Evolutionary conservation across 1,139 yeast species (phyloP), one percentile per base, ranked within the genome.

Genomic region (Hemisphaericaspora xylanilytica): DNA sequence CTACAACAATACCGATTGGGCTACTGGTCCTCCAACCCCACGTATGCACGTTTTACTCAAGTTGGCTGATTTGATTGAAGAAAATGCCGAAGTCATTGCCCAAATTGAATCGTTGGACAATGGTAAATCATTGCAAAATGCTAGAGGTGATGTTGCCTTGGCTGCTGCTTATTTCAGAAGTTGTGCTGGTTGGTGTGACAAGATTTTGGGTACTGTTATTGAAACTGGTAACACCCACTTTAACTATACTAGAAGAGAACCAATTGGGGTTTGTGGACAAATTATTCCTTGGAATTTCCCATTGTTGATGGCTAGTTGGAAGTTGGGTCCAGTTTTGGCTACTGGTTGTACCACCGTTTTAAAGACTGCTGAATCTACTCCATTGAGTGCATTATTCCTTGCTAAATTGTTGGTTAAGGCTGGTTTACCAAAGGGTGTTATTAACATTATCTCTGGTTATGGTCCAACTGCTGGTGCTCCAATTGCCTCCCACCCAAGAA

Each of bases 281-380:
- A 81, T 84, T 50, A 82, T 85, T 52, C 94, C 95, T 51, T 85
- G 95, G 95, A 85, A 85, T 65, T 86, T 85, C 80, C 95, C 95
- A 49, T 65, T 86, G 49, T 70, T 85, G 60, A 83, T 86, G 88
- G 80, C 84, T 69, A 66, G 89, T 13, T 85, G 95, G 95, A 85
- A 85, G 67, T 69, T 86, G 46, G 92, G 85, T 43, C 95, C 95
- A 38, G 92, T 90, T 41, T 66, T 86, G 52, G 87, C 88, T 43
- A 71, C 88, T 43, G 94, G 94, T 67, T 85, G 85, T 73, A 78
- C 90, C 43, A 74, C 84, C 52, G 87, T 86, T 41, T 66, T 86
- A 63, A 85, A 85, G 70, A 73, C 90, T 37, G 90, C 95, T 35
- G 92, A 85, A 67, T 77, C 86, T 43, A 85, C 95, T 38, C 95